Evolutionary conservation across 1,284 basidiomycete species (phyloP).

Genomic region (Trichosporon inkin): DNA sequence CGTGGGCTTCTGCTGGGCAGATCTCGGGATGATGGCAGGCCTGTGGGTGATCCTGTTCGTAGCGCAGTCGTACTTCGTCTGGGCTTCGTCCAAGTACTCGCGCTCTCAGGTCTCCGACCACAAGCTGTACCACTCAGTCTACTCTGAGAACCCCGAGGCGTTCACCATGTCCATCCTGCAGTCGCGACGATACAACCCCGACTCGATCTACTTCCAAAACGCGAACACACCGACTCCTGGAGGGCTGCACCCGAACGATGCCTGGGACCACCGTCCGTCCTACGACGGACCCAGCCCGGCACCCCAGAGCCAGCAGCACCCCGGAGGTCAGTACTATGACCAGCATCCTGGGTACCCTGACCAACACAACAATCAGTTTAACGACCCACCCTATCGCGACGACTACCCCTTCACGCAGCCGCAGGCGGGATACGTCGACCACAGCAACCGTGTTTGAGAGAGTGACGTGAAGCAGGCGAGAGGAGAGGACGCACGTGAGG

Average conservation of each 20-base stretch:
- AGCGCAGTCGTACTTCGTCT: constrained; percentile 60
- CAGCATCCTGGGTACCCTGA: constrained; percentile 14
- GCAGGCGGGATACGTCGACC: constrained; percentile 1
- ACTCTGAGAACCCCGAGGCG: constrained; percentile 54
- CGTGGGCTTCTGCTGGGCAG: constrained; percentile 82
- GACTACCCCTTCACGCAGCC: constrained; percentile 1
- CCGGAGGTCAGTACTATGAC: constrained; percentile 20
- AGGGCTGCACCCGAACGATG: constrained; percentile 50
- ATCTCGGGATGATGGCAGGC: constrained; percentile 82
- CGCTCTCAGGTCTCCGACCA: constrained; percentile 71
- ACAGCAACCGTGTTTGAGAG: neutral
- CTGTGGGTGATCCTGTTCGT: constrained; percentile 72
- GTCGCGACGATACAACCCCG: constrained; percentile 62
- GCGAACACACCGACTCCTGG: constrained; percentile 21
- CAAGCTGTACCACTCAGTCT: constrained; percentile 70
- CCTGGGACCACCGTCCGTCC: constrained; percentile 67
- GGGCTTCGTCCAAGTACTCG: constrained; percentile 67
- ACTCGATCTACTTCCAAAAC: constrained; percentile 29
- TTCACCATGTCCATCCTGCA: constrained; percentile 60
- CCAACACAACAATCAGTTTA: constrained; percentile 3
- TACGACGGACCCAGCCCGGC: constrained; percentile 48
- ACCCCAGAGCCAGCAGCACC: constrained; percentile 13
- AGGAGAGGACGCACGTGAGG: neutral
- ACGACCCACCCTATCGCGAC: neutral
- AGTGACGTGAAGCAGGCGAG: neutral